Base-by-base conservation (phyloP, 2,329 filamentous ascomycete species). In the Zymoseptoria ardabiliae region DNA sequence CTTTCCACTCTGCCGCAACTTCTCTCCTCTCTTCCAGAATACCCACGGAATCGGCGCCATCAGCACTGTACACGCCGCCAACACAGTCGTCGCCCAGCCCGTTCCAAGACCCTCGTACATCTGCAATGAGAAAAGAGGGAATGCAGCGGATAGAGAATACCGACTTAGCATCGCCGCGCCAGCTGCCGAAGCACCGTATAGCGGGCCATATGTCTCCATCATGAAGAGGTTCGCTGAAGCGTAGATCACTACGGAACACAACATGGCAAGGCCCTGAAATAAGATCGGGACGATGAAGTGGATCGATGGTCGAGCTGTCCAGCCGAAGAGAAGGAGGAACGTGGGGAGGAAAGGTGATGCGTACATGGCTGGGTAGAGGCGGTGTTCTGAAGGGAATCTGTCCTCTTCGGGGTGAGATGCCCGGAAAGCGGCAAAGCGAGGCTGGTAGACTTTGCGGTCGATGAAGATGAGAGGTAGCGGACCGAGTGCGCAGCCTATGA, bases 211-310 rank as follows among this genome's bases (percentile, higher is more conserved):
- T 3, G 72, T 66, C 54, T 77, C 74, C 56, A 76, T 67, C 69
- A 76, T 72, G 64, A 74, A 77, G 41, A 74, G 60, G 41, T 73
- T 73, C n/a, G 67, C 66, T 0, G 71, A 66, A 7, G 71, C 70
- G 58, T 75, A 76, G 52, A 69, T 61, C 41, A 67, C 57, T 1
- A 67, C 30, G 30, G 65, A 67, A 19, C 60, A 59, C 13, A 61
- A 58, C 48, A 61, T 68, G 21, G 61, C 63, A 10, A 66, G 28
- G 10, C 49, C 61, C 51, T 69, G 65, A 52, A 68, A 65, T 9
- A 66, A 35, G 1, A 75, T 72, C 1, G 70, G 69, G n/a, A 72
- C 71, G 22, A 75, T 74, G 74, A 74, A 77, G 62, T 75, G 74
- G 17, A 76, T 66, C 2, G 52, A 22, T 0, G 66, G 56, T 4